Conservation (phyloP, 2,329 filamentous ascomycete genomes). For the Cadophora sp. region DNA sequence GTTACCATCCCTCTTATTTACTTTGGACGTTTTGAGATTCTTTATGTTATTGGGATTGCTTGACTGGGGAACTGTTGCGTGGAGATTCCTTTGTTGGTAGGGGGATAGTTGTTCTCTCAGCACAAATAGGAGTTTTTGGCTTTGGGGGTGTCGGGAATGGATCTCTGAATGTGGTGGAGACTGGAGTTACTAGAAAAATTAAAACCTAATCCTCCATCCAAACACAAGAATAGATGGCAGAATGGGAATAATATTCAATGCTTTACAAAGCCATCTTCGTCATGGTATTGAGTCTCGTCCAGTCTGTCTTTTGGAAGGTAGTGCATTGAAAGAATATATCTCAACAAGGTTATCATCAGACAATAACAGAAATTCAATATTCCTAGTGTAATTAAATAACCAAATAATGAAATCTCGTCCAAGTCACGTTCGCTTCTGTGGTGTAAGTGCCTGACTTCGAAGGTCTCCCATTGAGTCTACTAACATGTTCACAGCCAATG, state of each 20-base stretch:
- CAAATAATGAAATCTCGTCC: background rate
- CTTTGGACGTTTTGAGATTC: background rate
- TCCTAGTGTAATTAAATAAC: background rate
- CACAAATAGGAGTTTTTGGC: too few species aligned
- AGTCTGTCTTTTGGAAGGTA: too few species aligned
- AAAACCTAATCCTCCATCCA: too few species aligned
- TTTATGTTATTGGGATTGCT: background rate
- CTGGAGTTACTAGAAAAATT: too few species aligned
- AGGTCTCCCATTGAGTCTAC: background rate
- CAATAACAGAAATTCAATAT: background rate
- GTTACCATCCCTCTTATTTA: background rate
- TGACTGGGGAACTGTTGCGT: background rate
- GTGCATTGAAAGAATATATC: too few species aligned
- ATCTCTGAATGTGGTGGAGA: too few species aligned
- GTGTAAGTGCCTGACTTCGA: background rate
- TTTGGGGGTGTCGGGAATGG: too few species aligned
- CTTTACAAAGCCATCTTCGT: too few species aligned
- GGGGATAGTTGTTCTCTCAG: too few species aligned
- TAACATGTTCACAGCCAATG: slow-evolving; percentile 1
- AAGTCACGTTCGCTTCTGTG: slow-evolving; percentile 8
- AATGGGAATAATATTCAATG: too few species aligned
- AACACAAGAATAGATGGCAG: too few species aligned
- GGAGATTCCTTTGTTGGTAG: background rate
- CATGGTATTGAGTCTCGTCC: too few species aligned
- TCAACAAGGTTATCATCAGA: background rate